Conservation (phyloP, 345 rosid species). For the Syzygium jambos region DNA sequence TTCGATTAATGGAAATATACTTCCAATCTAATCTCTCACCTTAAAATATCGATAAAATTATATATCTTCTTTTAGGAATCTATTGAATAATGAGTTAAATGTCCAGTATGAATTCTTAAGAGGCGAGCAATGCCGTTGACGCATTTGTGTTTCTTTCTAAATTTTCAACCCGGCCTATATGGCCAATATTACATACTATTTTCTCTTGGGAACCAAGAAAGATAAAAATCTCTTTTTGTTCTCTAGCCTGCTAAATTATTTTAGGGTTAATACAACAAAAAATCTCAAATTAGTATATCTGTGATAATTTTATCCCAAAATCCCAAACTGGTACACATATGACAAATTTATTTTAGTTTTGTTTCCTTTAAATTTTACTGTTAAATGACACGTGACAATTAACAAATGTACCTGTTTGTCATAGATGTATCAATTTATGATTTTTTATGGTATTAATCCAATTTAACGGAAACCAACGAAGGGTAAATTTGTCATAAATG, state of each 20-base stretch:
- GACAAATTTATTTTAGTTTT: no score
- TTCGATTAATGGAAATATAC: not conserved
- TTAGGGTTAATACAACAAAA: not conserved
- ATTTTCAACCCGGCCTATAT: not conserved
- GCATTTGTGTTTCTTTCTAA: not conserved
- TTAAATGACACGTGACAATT: no score
- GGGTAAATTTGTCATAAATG: no score
- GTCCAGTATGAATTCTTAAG: not conserved
- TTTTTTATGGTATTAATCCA: no score
- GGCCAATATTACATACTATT: not conserved
- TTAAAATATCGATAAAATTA: not conserved
- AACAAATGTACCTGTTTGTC: accelerated
- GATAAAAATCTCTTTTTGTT: not conserved
- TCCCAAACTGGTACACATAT: no score
- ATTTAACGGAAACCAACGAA: no score
- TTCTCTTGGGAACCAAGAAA: not conserved
- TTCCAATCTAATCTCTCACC: not conserved
- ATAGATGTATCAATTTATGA: no score
- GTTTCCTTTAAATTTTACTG: no score
- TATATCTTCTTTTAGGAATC: not conserved
- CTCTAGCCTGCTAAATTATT: not conserved
- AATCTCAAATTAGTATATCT: accelerated
- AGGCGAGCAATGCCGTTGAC: not conserved
- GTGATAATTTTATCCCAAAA: no score
- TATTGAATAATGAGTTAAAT: not conserved